Evolutionary conservation across 257 asterid genomes (phyloP).

Genomic region (Ophiorrhiza pumila): DNA sequence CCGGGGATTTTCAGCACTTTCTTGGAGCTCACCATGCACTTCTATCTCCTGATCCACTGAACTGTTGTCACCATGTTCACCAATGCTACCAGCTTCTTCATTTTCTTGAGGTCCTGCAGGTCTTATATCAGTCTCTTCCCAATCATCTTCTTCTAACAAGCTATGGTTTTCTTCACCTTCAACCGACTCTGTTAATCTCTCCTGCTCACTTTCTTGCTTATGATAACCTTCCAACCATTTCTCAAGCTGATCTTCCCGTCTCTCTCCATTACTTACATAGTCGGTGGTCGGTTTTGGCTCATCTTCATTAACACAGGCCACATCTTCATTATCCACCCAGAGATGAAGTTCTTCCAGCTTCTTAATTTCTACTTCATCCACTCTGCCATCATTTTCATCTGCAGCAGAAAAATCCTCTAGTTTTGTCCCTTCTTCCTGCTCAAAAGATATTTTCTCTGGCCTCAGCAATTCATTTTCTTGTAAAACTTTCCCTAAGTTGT

Average conservation of each 20-base stretch:
- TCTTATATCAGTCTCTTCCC: constrained; percentile 12
- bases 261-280: constrained; percentile 24
- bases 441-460: constrained; percentile 1
- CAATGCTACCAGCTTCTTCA: constrained; percentile 27
- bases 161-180: constrained; percentile 29
- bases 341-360: constrained; percentile 27
- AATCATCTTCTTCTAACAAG: constrained; percentile 25
- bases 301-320: not conserved
- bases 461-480: not conserved
- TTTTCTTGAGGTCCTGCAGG: constrained; percentile 20
- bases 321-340: constrained; percentile 29
- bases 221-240: constrained; percentile 23
- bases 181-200: constrained; percentile 21
- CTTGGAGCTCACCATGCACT: constrained; percentile 9
- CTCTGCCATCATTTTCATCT: constrained; percentile 27
- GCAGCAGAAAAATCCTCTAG: constrained; percentile 20
- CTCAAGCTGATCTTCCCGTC: constrained; percentile 27
- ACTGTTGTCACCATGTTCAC: constrained; percentile 26
- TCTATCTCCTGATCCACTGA: constrained; percentile 29
- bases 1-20: constrained; percentile 23
- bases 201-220: constrained; percentile 33
- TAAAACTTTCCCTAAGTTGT: not conserved
- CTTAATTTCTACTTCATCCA: constrained; percentile 38
- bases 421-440: constrained; percentile 17
- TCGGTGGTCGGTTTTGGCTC: constrained; percentile 30